phyloP scores from a whole-genome alignment of 257 asterid species.

The Vinca minor region DNA sequence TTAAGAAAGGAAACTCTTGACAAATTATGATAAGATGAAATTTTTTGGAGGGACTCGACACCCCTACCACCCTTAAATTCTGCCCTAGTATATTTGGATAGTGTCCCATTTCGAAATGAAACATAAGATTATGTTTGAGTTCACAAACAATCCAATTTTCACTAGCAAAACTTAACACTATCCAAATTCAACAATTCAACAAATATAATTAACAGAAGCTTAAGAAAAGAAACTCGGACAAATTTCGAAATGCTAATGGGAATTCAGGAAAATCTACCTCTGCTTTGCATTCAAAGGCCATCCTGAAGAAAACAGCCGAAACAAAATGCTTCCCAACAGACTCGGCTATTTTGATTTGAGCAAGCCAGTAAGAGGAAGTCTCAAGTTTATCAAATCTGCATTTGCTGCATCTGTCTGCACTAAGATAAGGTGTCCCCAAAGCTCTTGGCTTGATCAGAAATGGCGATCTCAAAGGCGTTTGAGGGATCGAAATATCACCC shows the following conservation, averaged over 20 bases:
- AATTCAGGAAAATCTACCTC: slow-evolving; percentile 36
- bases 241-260: no score
- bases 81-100: no score
- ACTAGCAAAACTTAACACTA: no score
- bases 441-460: slow-evolving; percentile 27
- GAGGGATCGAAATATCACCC: slow-evolving; percentile 18
- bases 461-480: slow-evolving; percentile 37
- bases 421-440: slow-evolving; percentile 43
- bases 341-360: slow-evolving; percentile 71
- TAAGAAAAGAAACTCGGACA: background rate
- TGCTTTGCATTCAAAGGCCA: slow-evolving; percentile 61
- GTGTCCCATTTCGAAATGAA: no score
- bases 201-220: background rate
- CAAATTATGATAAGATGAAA: no score
- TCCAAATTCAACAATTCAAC: background rate
- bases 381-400: slow-evolving; percentile 68
- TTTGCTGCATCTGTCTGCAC: slow-evolving; percentile 70
- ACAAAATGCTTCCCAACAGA: slow-evolving; percentile 52
- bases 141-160: no score
- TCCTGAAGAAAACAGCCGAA: slow-evolving; percentile 50
- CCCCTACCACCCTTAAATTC: no score
- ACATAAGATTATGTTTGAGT: background rate
- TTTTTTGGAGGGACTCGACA: no score
- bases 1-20: no score
- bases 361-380: slow-evolving; percentile 61